Evolutionary conservation across 2,329 filamentous ascomycete species (phyloP), one percentile per base, ranked within the genome.

Genomic region (Xylaria polymorpha): DNA sequence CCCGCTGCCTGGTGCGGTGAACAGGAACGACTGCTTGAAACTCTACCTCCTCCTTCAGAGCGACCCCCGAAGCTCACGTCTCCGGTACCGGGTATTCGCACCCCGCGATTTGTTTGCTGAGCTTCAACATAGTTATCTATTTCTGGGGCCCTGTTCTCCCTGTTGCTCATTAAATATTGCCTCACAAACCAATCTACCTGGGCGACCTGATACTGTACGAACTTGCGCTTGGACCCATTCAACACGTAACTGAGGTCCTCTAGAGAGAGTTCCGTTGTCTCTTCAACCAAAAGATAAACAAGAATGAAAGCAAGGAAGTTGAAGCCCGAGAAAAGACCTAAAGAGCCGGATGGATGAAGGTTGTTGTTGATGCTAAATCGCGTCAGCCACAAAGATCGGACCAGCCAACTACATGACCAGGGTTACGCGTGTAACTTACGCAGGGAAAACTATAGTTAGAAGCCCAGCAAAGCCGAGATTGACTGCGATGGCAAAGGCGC

Each of bases 401-500:
- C 39, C 39, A 41, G 32, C 39, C 39, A 41, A 14, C 15, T 32
- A 18, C 12, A n/a, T 39, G 9, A 22, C 5, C 12, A 12, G 43
- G 22, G 9, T 12, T 7, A 32, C 10, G 14, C 6, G 8, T 4
- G 32, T 14, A 44, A 44, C 60, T 62, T 55, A 62, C 60, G 60
- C 32, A 12, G 60, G 60, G 7, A 62, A 62, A n/a, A 29, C 48
- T 29, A 62, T 20, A 15, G 60, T 62, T 20, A 62, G 48, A 32
- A 62, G 22, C 20, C 60, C 60, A 9, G 60, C 60, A 32, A 62
- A 62, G 1, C 60, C 60, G 20, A 62, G 48, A 55, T 55, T 62
- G 10, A 62, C 48, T 53, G 60, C 60, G 25, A 62, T 55, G 25
- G 60, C 60, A 32, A 62, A 62, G 48, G 60, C 60, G 18, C 60